Base-by-base conservation (phyloP, 2,329 filamentous ascomycete genomes). In the Whalleya microplaca region DNA sequence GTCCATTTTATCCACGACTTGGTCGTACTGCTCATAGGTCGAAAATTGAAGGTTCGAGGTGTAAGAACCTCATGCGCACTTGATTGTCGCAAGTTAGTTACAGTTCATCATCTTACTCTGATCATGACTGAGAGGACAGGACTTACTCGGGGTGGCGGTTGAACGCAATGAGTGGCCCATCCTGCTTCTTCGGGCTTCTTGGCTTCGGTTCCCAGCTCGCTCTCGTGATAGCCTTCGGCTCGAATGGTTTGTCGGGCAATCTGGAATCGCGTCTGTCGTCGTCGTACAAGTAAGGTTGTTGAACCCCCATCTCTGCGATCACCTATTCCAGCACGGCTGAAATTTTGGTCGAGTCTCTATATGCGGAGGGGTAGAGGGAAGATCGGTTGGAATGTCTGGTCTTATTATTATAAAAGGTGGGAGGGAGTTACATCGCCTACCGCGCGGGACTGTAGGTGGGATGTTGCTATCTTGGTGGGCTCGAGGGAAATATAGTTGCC, bases 91-190 rank as follows among this genome's bases (percentile, higher is more conserved):
- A 57, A 53, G 44, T 54, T 56, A 63, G 50, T 37, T 21, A 10
- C 37, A 29, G 23, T 18, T 50, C 42, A 48, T 32, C 2, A 32
- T 9, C 27, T 23, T 29, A 41, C 43, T 40, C 51, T 43, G 50
- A 23, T 51, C 27, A 29, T 12, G 20, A 32, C 12, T 10, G 43
- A 40, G 40, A 1, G 42, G 21, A 77, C 86, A 1, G 42, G 21
- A 77, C 86, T 69, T 81, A 92, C 88, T 97, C 92, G 1, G 93
- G 92, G 73, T 96, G 93, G 55, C 84, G 83, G 73, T 96, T 95
- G 79, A 96, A 89, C 57, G 89, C 84, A 61, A 97, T 76, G 62
- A 96, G 76, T 12, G 92, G 92, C 0, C 92, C 92, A 51, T 90
- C 80, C 44, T 81, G 83, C 79, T 89, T 89, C 79, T 89, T 88